Evolutionary conservation across 1,139 yeast species (phyloP), one percentile per base, ranked within the genome.

Genomic region (Yamadazyma spencermartinsiae): DNA sequence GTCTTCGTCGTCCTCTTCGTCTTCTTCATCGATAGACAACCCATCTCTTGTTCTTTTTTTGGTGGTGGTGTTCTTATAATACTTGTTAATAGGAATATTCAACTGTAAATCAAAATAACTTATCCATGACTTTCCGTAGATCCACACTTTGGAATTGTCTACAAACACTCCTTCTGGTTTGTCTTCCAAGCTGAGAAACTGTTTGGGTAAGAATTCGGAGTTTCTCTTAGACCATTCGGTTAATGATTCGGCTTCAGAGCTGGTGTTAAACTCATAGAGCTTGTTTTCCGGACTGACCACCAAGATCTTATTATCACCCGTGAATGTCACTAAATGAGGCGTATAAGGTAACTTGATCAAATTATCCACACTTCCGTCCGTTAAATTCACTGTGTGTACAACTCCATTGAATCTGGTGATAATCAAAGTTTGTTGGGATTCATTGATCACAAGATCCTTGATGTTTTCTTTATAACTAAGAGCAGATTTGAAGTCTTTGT

Each of bases 91-190:
- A 18, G 88, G 86, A 39, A 83, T 65, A 50, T 83, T 80, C 40
- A 72, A 59, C n/a, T 73, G 60, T 45, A 86, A 65, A 57, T 90
- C 92, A 37, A 92, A 75, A 56, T 76, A 86, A 7, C 85, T 77
- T 15, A 90, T 56, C 95, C 96, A 92, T 37, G 78, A 76, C n/a
- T 86, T 74, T 2, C 97, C 96, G 76, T 86, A 89, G 15, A 89
- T 61, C 97, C 97, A 90, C 19, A 85, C 67, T 40, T 57, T 62
- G 15, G 54, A 55, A 2, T 49, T 52, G 37, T 74, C 67, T 2
- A 65, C 54, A 54, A 86, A 87, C 19, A 86, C 61, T 7, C 96
- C 96, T 46, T 79, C 74, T 40, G 95, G 85, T 51, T 83, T 82
- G 46, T 86, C 94, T 21, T 75, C 79, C 42, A 79, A 67, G 6